Conservation (phyloP, 1,284 basidiomycete genomes). For the Heterobasidion irregulare region DNA sequence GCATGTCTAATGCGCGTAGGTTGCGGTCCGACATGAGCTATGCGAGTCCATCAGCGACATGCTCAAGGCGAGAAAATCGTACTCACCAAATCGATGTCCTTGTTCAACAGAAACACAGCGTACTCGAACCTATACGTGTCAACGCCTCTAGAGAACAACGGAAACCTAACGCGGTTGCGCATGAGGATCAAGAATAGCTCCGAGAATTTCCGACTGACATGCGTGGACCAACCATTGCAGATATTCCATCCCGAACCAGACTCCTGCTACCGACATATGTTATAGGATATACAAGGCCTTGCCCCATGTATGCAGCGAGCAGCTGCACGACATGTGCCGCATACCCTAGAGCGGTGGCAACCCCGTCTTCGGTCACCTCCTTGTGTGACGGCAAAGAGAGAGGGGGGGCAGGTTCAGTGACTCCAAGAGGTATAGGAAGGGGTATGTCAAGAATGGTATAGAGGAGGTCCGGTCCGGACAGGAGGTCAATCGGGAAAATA, state of each 20-base stretch:
- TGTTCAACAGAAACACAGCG: slow-evolving; percentile 94
- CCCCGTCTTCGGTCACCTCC: slow-evolving; percentile 74
- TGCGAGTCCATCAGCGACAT: slow-evolving; percentile 9
- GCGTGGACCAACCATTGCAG: slow-evolving; percentile 87
- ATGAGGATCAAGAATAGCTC: neutral
- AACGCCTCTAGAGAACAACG: slow-evolving; percentile 88
- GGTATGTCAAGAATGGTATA: slow-evolving; percentile 81
- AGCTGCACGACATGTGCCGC: slow-evolving; percentile 80
- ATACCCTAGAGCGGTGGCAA: slow-evolving; percentile 83
- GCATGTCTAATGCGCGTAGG: slow-evolving; percentile 83
- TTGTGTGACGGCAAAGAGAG: slow-evolving; percentile 55
- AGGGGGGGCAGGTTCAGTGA: slow-evolving; percentile 82
- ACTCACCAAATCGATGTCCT: slow-evolving; percentile 89
- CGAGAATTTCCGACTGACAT: slow-evolving; percentile 48
- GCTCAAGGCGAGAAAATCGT: slow-evolving; percentile 5
- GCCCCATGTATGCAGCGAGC: slow-evolving; percentile 71
- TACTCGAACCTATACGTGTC: slow-evolving; percentile 98
- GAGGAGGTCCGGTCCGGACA: slow-evolving; percentile 72
- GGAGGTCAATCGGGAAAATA: slow-evolving; percentile 85
- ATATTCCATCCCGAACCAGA: slow-evolving; percentile 84
- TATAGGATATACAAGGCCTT: slow-evolving; percentile 80
- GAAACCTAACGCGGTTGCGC: slow-evolving; percentile 56
- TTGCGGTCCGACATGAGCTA: slow-evolving; percentile 72
- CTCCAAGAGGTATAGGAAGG: slow-evolving; percentile 72
- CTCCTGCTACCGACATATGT: slow-evolving; percentile 85